Evolutionary conservation across 2,329 filamentous ascomycete genomes (phyloP).

Genomic region (Penicillium sp.): DNA sequence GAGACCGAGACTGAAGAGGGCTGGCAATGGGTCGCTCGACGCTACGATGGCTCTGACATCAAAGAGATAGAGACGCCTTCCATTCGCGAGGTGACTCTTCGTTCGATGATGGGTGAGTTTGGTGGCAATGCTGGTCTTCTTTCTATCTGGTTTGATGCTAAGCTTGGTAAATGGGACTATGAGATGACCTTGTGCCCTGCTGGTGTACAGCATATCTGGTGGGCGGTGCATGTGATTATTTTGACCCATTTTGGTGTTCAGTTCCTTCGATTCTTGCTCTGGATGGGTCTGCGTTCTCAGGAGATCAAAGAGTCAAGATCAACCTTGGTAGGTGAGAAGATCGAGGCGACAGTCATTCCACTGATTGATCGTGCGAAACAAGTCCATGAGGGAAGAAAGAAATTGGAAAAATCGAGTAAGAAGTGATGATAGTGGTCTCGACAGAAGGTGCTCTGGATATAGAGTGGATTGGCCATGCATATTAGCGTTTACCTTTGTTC

Average conservation of each 20-base stretch:
- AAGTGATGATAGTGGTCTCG: neutral
- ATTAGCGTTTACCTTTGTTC: neutral
- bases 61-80: conserved; percentile 29
- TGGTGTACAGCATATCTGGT: conserved; percentile 91
- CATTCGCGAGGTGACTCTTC: conserved; percentile 84
- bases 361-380: neutral
- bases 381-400: neutral
- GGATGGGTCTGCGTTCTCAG: neutral
- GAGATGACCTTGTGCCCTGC: conserved; percentile 76
- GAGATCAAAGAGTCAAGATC: neutral
- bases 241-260: conserved; percentile 45
- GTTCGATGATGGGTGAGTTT: conserved; percentile 98
- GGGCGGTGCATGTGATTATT: conserved; percentile 77
- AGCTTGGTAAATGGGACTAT: conserved; percentile 68
- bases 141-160: conserved; percentile 82
- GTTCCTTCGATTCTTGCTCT: conserved; percentile 17
- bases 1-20: conserved; percentile 5
- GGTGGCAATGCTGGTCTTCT: conserved; percentile 87
- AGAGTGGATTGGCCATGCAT: neutral
- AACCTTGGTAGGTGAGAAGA: neutral
- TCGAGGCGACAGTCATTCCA: neutral
- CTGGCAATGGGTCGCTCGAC: conserved; percentile 39
- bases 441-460: neutral
- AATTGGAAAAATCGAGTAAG: neutral
- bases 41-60: conserved; percentile 21